phyloP scores from a whole-genome alignment of 1,284 basidiomycete genomes.

The Ustilago loliicola region DNA sequence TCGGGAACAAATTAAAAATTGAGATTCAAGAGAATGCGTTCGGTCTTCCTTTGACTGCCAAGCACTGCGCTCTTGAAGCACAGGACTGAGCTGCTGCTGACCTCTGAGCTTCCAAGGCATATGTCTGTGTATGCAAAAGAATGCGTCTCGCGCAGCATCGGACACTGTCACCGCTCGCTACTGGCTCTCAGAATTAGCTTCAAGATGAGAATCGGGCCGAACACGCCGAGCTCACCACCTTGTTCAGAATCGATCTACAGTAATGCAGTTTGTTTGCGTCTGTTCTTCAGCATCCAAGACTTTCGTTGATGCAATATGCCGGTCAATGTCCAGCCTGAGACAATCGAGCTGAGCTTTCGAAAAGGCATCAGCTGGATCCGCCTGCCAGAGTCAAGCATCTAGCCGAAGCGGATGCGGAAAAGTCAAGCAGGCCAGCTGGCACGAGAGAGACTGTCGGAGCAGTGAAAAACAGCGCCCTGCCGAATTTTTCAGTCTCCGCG shows the following conservation, averaged over 20 bases:
- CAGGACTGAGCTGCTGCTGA: no score
- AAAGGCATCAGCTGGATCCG: slow-evolving; percentile 1
- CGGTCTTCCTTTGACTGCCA: no score
- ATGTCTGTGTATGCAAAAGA: not conserved
- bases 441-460: not conserved
- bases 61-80: no score
- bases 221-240: not conserved
- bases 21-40: not conserved
- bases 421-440: not conserved
- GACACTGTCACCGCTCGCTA: not conserved
- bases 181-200: not conserved
- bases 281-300: not conserved
- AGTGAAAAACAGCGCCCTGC: not conserved
- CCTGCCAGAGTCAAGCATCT: not conserved
- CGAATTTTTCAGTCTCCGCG: slow-evolving; percentile 3
- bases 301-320: not conserved
- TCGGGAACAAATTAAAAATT: not conserved
- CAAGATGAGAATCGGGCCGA: slow-evolving; percentile 1
- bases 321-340: slow-evolving; percentile 7
- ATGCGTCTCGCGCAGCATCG: not conserved
- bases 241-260: not conserved
- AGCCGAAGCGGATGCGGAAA: slow-evolving; percentile 8
- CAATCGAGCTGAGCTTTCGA: not conserved
- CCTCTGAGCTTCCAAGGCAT: not conserved
- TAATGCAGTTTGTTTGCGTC: not conserved